phyloP scores from a whole-genome alignment of 2,329 filamentous ascomycete genomes.

The Claviceps humidiphila region DNA sequence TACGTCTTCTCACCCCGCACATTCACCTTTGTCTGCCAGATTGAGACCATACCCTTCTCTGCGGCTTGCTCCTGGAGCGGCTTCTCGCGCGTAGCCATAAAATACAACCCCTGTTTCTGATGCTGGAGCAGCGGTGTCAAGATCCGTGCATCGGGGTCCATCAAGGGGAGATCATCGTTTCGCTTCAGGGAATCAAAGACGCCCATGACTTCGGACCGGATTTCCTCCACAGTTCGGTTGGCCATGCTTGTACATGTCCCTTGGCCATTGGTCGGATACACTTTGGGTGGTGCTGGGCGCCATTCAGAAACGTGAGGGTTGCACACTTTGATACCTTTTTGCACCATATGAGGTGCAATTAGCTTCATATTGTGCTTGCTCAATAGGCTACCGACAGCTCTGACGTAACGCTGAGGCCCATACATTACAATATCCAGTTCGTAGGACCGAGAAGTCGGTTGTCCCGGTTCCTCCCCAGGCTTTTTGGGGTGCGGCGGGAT shows the following conservation, averaged over 20 bases:
- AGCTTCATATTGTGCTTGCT: slow-evolving; percentile 52
- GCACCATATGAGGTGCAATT: slow-evolving; percentile 49
- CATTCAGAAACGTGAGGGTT: slow-evolving; percentile 58
- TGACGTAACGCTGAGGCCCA: slow-evolving; percentile 53
- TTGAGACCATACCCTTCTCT: slow-evolving; percentile 52
- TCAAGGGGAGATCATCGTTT: slow-evolving; percentile 60
- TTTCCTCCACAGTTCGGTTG: slow-evolving; percentile 66
- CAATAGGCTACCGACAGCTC: slow-evolving; percentile 54
- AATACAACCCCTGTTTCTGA: slow-evolving; percentile 81
- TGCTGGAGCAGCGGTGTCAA: slow-evolving; percentile 63
- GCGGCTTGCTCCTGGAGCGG: slow-evolving; percentile 43
- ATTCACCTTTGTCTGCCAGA: slow-evolving; percentile 56
- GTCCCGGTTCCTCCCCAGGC: slow-evolving; percentile 50
- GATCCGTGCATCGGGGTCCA: slow-evolving; percentile 50
- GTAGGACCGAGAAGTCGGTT: slow-evolving; percentile 46
- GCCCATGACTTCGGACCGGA: slow-evolving; percentile 68
- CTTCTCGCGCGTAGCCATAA: slow-evolving; percentile 70
- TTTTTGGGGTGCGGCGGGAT: slow-evolving; percentile 54
- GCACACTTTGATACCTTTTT: slow-evolving; percentile 54
- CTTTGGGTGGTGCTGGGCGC: slow-evolving; percentile 25
- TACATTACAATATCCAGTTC: slow-evolving; percentile 66
- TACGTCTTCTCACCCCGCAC: slow-evolving; percentile 45
- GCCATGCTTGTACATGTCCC: slow-evolving; percentile 17
- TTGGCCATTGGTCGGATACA: slow-evolving; percentile 19
- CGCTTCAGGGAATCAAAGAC: slow-evolving; percentile 79